A percentile compares a stretch with the other conserved stretches of the same genome.
Conservation (phyloP, 352 stramenopile species). For the Globisporangium cederbergense region DNA sequence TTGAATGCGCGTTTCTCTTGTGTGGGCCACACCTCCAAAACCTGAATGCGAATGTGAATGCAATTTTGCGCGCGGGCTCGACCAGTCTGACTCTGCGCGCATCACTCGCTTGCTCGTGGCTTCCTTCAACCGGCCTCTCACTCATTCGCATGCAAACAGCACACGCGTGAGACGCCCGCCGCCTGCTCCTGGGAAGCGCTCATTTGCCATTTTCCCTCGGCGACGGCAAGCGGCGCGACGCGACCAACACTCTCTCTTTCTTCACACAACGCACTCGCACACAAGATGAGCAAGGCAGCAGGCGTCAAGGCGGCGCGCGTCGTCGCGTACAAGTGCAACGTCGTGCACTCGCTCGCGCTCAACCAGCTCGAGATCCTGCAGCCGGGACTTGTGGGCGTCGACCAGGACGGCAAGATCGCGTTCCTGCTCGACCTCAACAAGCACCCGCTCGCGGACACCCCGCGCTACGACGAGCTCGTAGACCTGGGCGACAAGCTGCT, state of each 20-base stretch:
- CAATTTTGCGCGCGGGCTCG: background rate
- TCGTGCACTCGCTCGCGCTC: constrained; percentile 69
- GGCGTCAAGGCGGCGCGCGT: constrained; percentile 17
- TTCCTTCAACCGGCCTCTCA: background rate
- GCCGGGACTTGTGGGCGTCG: constrained; percentile 59
- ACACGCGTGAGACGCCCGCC: background rate
- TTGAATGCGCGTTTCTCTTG: background rate
- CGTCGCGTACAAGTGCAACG: constrained; percentile 72
- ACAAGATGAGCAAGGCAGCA: constrained; percentile 12
- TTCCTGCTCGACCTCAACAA: constrained; percentile 44
- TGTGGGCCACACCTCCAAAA: background rate
- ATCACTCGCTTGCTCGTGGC: too few species aligned
- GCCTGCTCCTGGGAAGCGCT: background rate
- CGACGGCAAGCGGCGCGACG: constrained; percentile 4
- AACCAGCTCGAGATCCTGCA: constrained; percentile 57
- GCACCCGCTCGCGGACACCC: constrained; percentile 2
- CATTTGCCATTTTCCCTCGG: constrained; percentile 19
- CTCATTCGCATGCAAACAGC: background rate
- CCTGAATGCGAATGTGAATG: constrained; percentile 8
- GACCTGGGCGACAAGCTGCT: constrained; percentile 78
- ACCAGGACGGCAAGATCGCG: constrained; percentile 38
- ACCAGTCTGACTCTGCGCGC: too few species aligned
- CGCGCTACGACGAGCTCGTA: constrained; percentile 50
- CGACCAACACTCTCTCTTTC: background rate
- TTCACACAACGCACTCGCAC: too few species aligned